These are phyloP conservation scores for Geum urbanum DNA, from an alignment of 306 rosid species.

Conservation along the genomic window DNA sequence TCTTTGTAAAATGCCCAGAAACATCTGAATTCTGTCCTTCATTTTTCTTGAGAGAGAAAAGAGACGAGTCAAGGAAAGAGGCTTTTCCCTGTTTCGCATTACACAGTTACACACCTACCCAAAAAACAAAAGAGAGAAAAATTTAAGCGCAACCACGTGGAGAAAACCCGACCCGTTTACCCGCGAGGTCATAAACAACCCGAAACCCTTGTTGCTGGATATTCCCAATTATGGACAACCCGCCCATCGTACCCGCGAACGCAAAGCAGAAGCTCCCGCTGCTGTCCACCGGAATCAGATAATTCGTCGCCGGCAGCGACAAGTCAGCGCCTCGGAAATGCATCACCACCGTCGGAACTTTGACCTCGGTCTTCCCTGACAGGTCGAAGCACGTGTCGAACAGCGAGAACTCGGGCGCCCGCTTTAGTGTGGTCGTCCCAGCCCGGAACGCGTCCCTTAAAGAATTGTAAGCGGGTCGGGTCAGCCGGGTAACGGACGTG, in stretches of 20 bases:
- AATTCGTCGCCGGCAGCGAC: constrained; percentile 73
- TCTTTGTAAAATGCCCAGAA: constrained; percentile 11
- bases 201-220: constrained; percentile 97
- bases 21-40: constrained; percentile 4
- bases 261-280: constrained; percentile 89
- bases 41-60: neutral
- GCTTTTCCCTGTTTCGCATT: constrained; percentile 10
- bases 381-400: constrained; percentile 88
- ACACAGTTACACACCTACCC: neutral
- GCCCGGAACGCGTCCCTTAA: constrained; percentile 62
- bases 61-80: neutral
- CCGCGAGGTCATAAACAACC: constrained; percentile 63
- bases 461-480: constrained; percentile 62
- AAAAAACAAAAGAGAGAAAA: too few species aligned
- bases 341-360: constrained; percentile 81
- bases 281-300: constrained; percentile 79
- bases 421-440: constrained; percentile 54
- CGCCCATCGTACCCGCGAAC: constrained; percentile 78
- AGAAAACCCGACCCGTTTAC: constrained; percentile 83
- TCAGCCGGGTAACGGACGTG: constrained; percentile 79
- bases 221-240: constrained; percentile 85
- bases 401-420: constrained; percentile 72
- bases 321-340: constrained; percentile 79
- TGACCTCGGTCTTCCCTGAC: constrained; percentile 65
- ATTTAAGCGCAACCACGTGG: constrained; percentile 66